These are phyloP conservation scores for Gaeumannomyces tritici DNA, from an alignment of 2,329 filamentous ascomycete species.

Conservation along the genomic window DNA sequence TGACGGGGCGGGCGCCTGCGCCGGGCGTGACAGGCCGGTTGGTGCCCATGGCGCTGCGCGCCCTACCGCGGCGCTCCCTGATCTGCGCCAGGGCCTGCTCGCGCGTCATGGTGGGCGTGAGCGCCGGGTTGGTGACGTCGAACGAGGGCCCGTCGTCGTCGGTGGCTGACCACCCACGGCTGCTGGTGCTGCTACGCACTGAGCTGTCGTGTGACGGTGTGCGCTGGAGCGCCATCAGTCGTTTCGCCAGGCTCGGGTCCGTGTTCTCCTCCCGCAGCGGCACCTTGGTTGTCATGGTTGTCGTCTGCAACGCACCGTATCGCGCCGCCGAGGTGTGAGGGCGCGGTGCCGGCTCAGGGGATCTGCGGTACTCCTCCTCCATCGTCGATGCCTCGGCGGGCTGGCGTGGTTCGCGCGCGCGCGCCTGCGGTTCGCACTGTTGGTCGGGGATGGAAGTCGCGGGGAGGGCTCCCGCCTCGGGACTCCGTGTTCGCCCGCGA, in stretches of 20 bases:
- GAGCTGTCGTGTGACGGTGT: conserved; percentile 25
- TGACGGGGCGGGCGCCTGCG: not conserved
- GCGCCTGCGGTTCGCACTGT: not conserved
- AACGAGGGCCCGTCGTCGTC: conserved; percentile 27
- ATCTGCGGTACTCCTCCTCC: not conserved
- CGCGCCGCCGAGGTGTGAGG: conserved; percentile 36
- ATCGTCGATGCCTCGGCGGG: not conserved
- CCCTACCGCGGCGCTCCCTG: conserved; percentile 59
- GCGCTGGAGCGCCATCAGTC: conserved; percentile 26
- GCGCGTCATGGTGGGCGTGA: conserved; percentile 58
- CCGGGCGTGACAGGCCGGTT: not conserved
- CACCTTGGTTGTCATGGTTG: conserved; percentile 41
- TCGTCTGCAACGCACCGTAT: conserved; percentile 33
- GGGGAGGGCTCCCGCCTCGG: not conserved
- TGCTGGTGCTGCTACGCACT: conserved; percentile 8
- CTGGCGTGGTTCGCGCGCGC: not conserved
- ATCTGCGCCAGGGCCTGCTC: conserved; percentile 71
- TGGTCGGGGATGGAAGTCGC: not conserved
- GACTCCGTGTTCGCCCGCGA: not conserved
- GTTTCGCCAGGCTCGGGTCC: conserved; percentile 32
- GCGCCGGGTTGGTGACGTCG: conserved; percentile 45
- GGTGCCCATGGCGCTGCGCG: conserved; percentile 54
- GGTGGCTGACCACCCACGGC: conserved; percentile 13
- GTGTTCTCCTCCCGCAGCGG: conserved; percentile 37
- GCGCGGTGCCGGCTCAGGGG: conserved; percentile 12